Evolutionary conservation across 768 basidiomycete species (phyloP).

Genomic region (Lentinula sp.): DNA sequence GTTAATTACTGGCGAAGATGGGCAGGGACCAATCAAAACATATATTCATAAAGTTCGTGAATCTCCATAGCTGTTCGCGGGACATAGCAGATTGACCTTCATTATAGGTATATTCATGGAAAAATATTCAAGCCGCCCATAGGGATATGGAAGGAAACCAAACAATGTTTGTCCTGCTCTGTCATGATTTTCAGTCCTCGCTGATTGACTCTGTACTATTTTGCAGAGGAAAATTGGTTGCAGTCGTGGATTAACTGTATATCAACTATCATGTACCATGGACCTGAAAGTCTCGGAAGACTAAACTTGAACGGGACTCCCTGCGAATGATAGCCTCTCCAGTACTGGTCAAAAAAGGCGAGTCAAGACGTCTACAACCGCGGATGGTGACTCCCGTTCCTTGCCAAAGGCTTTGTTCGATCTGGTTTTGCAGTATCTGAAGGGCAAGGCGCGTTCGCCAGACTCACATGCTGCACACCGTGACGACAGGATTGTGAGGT

Average conservation of each 20-base stretch:
- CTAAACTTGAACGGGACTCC: too few species aligned
- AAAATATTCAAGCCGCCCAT: constrained; percentile 73
- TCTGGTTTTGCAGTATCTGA: neutral
- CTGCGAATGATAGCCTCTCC: too few species aligned
- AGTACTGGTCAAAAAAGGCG: too few species aligned
- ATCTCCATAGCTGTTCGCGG: too few species aligned
- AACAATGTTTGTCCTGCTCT: constrained; percentile 28
- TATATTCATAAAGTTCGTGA: constrained; percentile 70
- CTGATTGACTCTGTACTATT: neutral
- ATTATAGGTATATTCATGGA: constrained; percentile 71
- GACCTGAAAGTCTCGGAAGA: too few species aligned
- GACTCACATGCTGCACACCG: neutral
- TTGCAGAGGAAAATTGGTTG: constrained; percentile 26
- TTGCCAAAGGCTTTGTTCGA: neutral
- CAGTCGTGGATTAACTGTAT: constrained; percentile 13
- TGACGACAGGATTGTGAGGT: neutral
- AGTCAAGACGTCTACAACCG: neutral
- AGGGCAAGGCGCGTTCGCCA: neutral
- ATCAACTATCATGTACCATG: neutral
- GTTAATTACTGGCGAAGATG: constrained; percentile 52
- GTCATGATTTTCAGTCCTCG: neutral
- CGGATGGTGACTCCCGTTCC: neutral
- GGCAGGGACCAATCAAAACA: constrained; percentile 57
- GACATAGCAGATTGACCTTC: neutral
- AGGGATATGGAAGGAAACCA: constrained; percentile 76